phyloP scores from a whole-genome alignment of 1,284 basidiomycete genomes.

The Calocybe gambosa region DNA sequence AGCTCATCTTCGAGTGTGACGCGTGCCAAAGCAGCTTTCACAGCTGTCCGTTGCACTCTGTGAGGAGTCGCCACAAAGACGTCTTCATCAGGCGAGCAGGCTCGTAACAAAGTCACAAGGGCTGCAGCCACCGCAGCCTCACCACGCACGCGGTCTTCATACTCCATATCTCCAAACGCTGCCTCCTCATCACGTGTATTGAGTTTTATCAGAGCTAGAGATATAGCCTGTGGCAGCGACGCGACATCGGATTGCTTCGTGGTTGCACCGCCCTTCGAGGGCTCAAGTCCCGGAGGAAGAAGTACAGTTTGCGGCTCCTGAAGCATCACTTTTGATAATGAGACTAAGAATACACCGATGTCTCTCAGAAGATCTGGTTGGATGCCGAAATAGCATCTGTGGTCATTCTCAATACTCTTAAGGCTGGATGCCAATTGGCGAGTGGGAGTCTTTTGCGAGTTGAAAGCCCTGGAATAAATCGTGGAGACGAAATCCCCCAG shows the following conservation, averaged over 20 bases:
- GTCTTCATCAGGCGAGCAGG: slow-evolving; percentile 34
- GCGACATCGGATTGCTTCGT: not conserved
- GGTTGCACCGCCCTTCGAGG: not conserved
- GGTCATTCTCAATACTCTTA: slow-evolving; percentile 20
- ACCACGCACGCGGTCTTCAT: slow-evolving; percentile 38
- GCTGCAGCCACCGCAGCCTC: slow-evolving; percentile 42
- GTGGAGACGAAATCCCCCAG: slow-evolving; percentile 44
- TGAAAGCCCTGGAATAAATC: slow-evolving; percentile 41
- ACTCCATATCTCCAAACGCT: slow-evolving; percentile 26
- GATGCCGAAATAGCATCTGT: slow-evolving; percentile 15
- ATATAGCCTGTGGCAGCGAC: slow-evolving; percentile 3
- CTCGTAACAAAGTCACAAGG: slow-evolving; percentile 31
- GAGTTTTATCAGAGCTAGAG: slow-evolving; percentile 8
- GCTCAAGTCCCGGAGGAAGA: slow-evolving; percentile 22
- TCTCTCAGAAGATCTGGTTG: slow-evolving; percentile 19
- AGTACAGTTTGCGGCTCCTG: slow-evolving; percentile 30
- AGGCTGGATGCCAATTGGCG: slow-evolving; percentile 32
- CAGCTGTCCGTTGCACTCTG: slow-evolving; percentile 41
- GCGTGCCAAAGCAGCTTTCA: slow-evolving; percentile 30
- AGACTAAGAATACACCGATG: slow-evolving; percentile 29
- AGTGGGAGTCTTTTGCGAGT: slow-evolving; percentile 39
- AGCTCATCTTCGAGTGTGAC: slow-evolving; percentile 12
- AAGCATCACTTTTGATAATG: slow-evolving; percentile 35
- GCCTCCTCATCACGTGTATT: slow-evolving; percentile 11
- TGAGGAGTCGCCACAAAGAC: slow-evolving; percentile 47